Evolutionary conservation across 129 eudicot genomes (phyloP).

Genomic region (Oenanthe sinensis): DNA sequence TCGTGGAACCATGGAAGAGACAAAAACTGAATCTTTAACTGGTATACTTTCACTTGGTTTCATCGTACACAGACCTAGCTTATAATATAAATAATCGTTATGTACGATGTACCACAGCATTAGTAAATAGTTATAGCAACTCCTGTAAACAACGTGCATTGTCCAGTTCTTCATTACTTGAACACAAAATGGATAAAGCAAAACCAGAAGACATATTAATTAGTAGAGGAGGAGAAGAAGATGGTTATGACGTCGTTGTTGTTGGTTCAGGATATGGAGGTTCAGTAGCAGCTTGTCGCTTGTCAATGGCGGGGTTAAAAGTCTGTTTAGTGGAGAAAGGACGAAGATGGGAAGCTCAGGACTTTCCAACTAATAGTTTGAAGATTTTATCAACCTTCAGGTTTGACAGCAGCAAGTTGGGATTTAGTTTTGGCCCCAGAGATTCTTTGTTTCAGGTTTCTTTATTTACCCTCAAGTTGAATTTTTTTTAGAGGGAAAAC

Average conservation of each 20-base stretch:
- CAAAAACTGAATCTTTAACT: not conserved
- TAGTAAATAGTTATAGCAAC: not conserved
- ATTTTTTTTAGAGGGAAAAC: not conserved
- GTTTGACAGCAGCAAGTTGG: constrained; percentile 24
- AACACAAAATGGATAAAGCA: not conserved
- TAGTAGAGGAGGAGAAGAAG: constrained; percentile 8
- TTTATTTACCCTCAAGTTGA: not conserved
- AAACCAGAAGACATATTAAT: not conserved
- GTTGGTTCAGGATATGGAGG: constrained; percentile 47
- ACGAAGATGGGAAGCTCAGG: constrained; percentile 32
- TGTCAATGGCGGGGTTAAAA: constrained; percentile 33
- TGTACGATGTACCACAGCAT: not conserved
- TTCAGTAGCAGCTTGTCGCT: constrained; percentile 38
- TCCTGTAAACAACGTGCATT: not conserved
- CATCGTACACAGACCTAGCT: not conserved
- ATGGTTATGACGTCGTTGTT: constrained; percentile 35
- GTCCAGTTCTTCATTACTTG: not conserved
- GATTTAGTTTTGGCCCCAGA: constrained; percentile 19
- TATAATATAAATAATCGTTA: not conserved
- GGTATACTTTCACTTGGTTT: not conserved
- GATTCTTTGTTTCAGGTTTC: constrained; percentile 28
- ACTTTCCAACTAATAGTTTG: constrained; percentile 28
- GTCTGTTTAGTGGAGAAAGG: constrained; percentile 45
- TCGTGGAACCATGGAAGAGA: not conserved
- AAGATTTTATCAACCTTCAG: constrained; percentile 22